These are phyloP conservation scores for Elaeis oleifera DNA, from an alignment of 202 grass and related monocot species.

Conservation along the genomic window DNA sequence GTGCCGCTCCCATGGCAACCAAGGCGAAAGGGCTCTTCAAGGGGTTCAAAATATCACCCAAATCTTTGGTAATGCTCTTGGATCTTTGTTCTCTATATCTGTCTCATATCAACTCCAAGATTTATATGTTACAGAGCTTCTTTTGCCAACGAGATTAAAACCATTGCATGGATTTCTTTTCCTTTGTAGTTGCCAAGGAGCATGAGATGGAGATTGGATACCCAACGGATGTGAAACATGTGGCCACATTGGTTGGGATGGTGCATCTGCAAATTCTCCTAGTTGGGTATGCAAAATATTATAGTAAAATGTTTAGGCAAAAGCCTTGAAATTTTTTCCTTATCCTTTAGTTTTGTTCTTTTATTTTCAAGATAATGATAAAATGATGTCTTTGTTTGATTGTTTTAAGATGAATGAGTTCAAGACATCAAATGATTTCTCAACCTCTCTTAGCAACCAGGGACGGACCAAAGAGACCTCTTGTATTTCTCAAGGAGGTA, in stretches of 20 bases:
- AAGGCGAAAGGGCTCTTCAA: slow-evolving; percentile 33
- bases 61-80: slow-evolving; percentile 31
- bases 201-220: slow-evolving; percentile 37
- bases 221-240: slow-evolving; percentile 31
- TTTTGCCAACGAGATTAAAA: neutral
- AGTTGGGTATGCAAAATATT: slow-evolving; percentile 25
- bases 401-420: slow-evolving; percentile 33
- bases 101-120: neutral
- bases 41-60: slow-evolving; percentile 29
- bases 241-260: slow-evolving; percentile 34
- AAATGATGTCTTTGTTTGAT: neutral
- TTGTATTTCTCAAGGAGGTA: slow-evolving; percentile 6
- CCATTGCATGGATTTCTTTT: neutral
- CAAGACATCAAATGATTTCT: slow-evolving; percentile 26
- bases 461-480: neutral
- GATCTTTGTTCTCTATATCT: neutral
- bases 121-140: neutral
- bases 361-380: neutral
- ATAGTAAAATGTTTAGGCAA: neutral
- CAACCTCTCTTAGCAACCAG: slow-evolving; percentile 22
- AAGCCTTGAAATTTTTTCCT: neutral
- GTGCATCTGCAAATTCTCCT: slow-evolving; percentile 20
- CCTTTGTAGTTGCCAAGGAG: slow-evolving; percentile 26
- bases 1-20: too few species aligned
- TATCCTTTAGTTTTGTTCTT: neutral